Evolutionary conservation across 2,329 filamentous ascomycete species (phyloP).

Genomic region (Metarhizium album): DNA sequence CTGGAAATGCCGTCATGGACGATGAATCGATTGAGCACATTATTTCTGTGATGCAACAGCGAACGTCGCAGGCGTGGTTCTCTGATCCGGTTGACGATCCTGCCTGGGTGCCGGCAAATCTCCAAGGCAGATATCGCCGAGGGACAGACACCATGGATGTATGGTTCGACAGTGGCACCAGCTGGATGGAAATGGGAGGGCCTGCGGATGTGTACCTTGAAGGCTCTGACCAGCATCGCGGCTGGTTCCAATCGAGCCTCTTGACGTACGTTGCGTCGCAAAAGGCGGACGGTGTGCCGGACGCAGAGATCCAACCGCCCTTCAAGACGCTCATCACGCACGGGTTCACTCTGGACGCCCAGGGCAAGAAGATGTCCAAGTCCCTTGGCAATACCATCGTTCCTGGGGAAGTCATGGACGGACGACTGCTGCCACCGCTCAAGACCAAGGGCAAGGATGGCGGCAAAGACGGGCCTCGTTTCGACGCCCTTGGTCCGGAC

Average conservation of each 20-base stretch:
- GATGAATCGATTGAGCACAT: constrained; percentile 75
- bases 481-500: constrained; percentile 73
- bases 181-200: constrained; percentile 56
- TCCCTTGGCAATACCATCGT: constrained; percentile 82
- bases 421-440: constrained; percentile 60
- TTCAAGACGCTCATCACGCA: constrained; percentile 90
- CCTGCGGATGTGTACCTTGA: constrained; percentile 84
- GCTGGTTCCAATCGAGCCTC: constrained; percentile 96
- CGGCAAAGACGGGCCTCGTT: constrained; percentile 21
- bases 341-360: constrained; percentile 81
- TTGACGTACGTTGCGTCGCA: constrained; percentile 70
- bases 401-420: constrained; percentile 75
- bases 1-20: constrained; percentile 67
- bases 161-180: constrained; percentile 97
- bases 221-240: constrained; percentile 89
- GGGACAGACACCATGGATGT: constrained; percentile 98
- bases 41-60: constrained; percentile 62
- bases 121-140: constrained; percentile 54
- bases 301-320: constrained; percentile 39
- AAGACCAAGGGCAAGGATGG: constrained; percentile 46
- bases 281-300: constrained; percentile 20
- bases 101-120: constrained; percentile 61
- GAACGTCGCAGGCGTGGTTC: constrained; percentile 92
- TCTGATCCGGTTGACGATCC: constrained; percentile 65
- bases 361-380: constrained; percentile 98